Percentiles rank a stretch among this genome's conserved stretches.
These are phyloP conservation scores for Pachysandra terminalis DNA, from an alignment of 164 flowering plant species.

Conservation along the genomic window DNA sequence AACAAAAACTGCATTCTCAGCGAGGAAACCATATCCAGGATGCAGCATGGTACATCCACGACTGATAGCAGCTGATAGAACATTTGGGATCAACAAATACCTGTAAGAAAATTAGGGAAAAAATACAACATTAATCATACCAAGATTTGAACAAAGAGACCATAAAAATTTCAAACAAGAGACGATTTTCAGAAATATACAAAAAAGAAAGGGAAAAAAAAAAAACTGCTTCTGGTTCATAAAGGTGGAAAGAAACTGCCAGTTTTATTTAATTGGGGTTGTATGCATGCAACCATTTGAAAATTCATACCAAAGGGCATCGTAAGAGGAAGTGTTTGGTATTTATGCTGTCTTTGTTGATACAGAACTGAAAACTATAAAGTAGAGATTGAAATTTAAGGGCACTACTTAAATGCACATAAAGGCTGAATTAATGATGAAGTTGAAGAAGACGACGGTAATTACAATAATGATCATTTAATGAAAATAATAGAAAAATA, in stretches of 20 bases:
- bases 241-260: background rate
- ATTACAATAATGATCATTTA: background rate
- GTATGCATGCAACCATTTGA: no score
- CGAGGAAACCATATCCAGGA: slow-evolving; percentile 99
- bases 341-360: no score
- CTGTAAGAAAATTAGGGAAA: slow-evolving; percentile 33
- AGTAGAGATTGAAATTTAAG: no score
- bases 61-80: slow-evolving; percentile 86
- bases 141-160: background rate
- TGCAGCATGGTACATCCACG: slow-evolving; percentile 92
- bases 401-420: no score
- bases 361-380: no score
- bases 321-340: no score
- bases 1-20: slow-evolving; percentile 97
- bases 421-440: no score
- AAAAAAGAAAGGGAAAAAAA: background rate
- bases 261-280: no score
- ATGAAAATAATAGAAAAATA: background rate
- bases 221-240: background rate
- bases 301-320: no score
- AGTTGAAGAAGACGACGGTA: background rate
- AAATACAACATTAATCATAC: background rate
- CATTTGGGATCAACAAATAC: slow-evolving; percentile 83
- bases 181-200: background rate
- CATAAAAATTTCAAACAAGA: background rate